Conservation (phyloP, 1,284 basidiomycete species). For the Abortiporus biennis region DNA sequence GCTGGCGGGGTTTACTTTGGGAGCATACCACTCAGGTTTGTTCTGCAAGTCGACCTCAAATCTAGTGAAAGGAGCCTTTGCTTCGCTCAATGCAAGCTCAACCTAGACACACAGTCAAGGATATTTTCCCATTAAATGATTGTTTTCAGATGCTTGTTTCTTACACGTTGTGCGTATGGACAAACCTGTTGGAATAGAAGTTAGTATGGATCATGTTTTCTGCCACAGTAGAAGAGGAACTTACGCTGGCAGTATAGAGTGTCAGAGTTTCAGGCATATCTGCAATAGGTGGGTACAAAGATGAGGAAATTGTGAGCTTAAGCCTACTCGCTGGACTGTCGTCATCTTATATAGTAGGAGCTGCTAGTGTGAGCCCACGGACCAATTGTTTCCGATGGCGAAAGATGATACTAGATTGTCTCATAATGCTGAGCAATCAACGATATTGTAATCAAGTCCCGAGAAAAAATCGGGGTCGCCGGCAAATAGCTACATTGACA, state of each 20-base stretch:
- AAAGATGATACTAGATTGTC: too few relatives aligned
- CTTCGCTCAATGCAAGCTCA: conserved; percentile 46
- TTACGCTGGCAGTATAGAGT: conserved; percentile 42
- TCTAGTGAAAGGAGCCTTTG: conserved; percentile 16
- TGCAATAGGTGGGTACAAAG: too few relatives aligned
- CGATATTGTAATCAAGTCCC: too few relatives aligned
- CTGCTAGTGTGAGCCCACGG: too few relatives aligned
- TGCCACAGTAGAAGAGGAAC: conserved; percentile 2
- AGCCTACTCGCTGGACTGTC: too few relatives aligned
- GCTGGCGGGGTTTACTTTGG: conserved; percentile 32
- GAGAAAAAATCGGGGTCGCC: too few relatives aligned
- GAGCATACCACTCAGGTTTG: conserved; percentile 33
- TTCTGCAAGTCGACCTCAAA: conserved; percentile 23
- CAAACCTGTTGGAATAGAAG: conserved; percentile 27
- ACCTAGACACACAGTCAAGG: conserved; percentile 27
- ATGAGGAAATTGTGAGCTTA: too few relatives aligned
- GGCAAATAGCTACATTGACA: too few relatives aligned
- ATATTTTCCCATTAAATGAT: neutral
- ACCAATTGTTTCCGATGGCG: too few relatives aligned
- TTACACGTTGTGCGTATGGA: conserved; percentile 43
- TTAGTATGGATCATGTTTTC: neutral
- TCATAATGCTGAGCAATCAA: too few relatives aligned
- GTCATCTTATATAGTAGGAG: too few relatives aligned
- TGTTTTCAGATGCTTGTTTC: conserved; percentile 7
- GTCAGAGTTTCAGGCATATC: conserved; percentile 34